Base-by-base conservation (phyloP, 768 basidiomycete species). In the Guyanaporus albipodus region DNA sequence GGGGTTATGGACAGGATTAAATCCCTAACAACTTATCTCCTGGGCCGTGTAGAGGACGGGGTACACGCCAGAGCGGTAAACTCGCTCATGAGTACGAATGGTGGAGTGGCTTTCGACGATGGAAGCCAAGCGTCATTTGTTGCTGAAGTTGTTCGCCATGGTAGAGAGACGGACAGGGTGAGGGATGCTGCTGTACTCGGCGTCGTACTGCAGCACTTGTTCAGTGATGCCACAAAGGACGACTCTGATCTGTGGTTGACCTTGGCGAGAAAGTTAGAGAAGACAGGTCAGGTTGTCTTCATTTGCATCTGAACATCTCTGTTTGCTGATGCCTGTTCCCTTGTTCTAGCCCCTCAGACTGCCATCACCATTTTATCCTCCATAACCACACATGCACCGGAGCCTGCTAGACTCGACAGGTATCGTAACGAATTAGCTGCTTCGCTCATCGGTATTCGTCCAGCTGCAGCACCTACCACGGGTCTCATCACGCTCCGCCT, bases 361-460 rank as follows among this genome's bases (percentile, higher is more conserved):
- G 74, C 84, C 0, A 73, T 90, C 55, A 77, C 82, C 2, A 77
- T 96, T 44, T 63, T 86, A 7, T 67, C 74, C 8, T 77, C 83
- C 4, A 67, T 92, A 33, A 75, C 82, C 9, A 67, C 72, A 18
- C 75, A 76, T 19, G 81, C 83, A 0, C 73, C 81, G 2, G 91
- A 93, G 53, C 80, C 82, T 8, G 77, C 76, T 0, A 78, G 79
- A 17, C 73, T 95, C 19, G 85, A 88, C 55, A 76, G 90, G 17
- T 87, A 86, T 59, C 79, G 93, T 17, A 96, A 94, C 62, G 92
- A 96, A 65, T 74, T 94, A 9, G 94, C 95, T 0, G 85, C 90
- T n/a, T 75, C 74, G 17, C 63, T 93, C 4, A 69, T 87, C 0
- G 87, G 85, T 19, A 73, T 96, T 12, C 75, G 76, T 2, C 61